Evolutionary conservation across 371 early-diverging fungal genomes (phyloP).

Genomic region (Dichotomocladium elegans): DNA sequence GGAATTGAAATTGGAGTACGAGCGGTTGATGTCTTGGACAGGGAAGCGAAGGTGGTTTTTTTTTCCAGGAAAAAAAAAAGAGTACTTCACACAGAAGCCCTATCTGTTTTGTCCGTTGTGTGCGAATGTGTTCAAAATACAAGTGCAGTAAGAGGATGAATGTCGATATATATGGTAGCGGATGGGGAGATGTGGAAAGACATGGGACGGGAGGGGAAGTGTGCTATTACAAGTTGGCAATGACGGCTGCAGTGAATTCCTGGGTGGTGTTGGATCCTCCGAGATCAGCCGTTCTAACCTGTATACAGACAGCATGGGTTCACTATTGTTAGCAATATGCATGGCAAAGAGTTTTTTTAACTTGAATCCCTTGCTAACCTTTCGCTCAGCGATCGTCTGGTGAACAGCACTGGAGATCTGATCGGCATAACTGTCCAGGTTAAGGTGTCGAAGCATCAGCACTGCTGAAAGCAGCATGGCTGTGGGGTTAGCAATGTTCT

Average conservation of each 20-base stretch:
- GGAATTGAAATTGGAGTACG: too few relatives aligned
- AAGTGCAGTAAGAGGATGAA: too few relatives aligned
- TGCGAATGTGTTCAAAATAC: too few relatives aligned
- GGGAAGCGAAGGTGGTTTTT: too few relatives aligned
- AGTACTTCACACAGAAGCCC: too few relatives aligned
- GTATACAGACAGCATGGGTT: background rate
- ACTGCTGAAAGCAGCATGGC: slow-evolving; percentile 91
- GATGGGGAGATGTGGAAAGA: background rate
- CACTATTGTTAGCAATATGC: too few relatives aligned
- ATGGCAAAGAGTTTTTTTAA: background rate
- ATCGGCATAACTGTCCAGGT: slow-evolving; percentile 73
- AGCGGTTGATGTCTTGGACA: too few relatives aligned
- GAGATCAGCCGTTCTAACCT: slow-evolving; percentile 33
- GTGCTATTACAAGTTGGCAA: slow-evolving; percentile 52
- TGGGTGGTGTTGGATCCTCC: slow-evolving; percentile 65
- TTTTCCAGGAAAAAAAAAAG: background rate
- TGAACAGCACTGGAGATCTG: slow-evolving; percentile 83
- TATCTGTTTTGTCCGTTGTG: too few relatives aligned
- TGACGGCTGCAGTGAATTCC: slow-evolving; percentile 85
- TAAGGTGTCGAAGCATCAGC: slow-evolving; percentile 97
- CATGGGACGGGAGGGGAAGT: background rate
- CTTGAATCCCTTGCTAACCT: slow-evolving; percentile 19
- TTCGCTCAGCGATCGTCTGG: slow-evolving; percentile 64
- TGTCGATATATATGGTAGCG: background rate
- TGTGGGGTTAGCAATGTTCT: slow-evolving; percentile 90